Evolutionary conservation across 495 filamentous ascomycete species (phyloP).

Genomic region (Daldinia grandis): DNA sequence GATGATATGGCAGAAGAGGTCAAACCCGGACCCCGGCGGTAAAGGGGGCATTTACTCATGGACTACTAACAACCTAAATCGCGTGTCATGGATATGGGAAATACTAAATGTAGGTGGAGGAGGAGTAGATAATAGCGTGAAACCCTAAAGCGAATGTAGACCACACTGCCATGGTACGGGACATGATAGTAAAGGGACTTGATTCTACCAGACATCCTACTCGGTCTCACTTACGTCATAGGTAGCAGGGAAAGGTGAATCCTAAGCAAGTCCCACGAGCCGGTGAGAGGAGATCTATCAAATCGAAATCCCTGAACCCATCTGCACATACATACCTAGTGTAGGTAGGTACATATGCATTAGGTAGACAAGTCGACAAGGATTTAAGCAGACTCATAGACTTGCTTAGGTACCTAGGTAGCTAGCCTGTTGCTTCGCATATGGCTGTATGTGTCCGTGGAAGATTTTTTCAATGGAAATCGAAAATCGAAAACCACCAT

Average conservation of each 20-base stretch:
- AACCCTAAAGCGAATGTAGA: slow-evolving; percentile 17
- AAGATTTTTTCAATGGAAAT: no score
- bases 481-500: no score
- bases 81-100: not conserved
- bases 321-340: not conserved
- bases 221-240: slow-evolving; percentile 32
- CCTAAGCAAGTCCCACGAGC: not conserved
- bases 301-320: slow-evolving; percentile 25
- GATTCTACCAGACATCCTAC: not conserved
- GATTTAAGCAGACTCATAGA: not conserved
- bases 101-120: slow-evolving; percentile 12
- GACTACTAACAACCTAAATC: slow-evolving; percentile 7
- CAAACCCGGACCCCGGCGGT: slow-evolving; percentile 19
- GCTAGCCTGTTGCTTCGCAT: not conserved
- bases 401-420: no score
- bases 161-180: not conserved
- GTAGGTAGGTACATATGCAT: not conserved
- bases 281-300: slow-evolving; percentile 4
- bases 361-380: not conserved
- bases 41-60: slow-evolving; percentile 29
- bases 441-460: not conserved
- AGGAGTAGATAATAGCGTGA: slow-evolving; percentile 20
- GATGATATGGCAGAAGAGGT: slow-evolving; percentile 31
- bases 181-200: not conserved
- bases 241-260: not conserved